Evolutionary conservation across 2,329 filamentous ascomycete genomes (phyloP), one percentile per base, ranked within the genome.

Genomic region (Aureobasidium sp.): DNA sequence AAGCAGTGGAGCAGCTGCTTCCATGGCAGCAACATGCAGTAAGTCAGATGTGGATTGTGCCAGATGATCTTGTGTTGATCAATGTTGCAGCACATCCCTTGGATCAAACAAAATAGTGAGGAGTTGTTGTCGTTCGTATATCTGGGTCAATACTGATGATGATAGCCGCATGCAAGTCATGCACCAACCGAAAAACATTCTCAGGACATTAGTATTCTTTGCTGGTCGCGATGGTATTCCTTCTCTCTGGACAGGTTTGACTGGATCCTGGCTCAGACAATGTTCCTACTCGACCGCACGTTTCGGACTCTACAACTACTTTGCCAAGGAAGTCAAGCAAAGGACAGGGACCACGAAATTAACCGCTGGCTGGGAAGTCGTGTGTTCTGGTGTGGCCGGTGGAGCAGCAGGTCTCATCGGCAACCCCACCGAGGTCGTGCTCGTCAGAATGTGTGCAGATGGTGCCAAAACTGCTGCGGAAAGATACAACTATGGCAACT

Each of bases 21-120:
- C 57, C 20, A 60, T 60, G 57, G 57, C 57, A 60, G 57, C 57
- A 51, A 60, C 57, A 51, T 60, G 57, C 57, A 60, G 55, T 58
- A 58, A 47, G 55, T 56, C 39, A 5, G 15, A 12, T 11, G 17
- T 8, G 9, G 25, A 17, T 31, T 11, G 27, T 25, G 27, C 12
- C 20, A 14, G 7, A 20, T 56, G 25, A 22, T 27, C 11, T 14
- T 17, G 27, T 56, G 11, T 37, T 56, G 17, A 56, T 8, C 2
- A 45, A 2, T 22, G 6, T 12, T 47, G 29, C 55, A 58, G 55
- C 57, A 51, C 57, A 60, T 51, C 57, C 57, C 2, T 42, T 60
- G 44, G 57, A 60, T 36, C 57, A 60, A 42, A 60, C 57, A n/a
- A 60, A 60, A 60, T 60, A 60, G 55, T 58, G 42, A 58, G 55